Conservation (phyloP, 257 asterid genomes). For the Pogostemon cablin region DNA sequence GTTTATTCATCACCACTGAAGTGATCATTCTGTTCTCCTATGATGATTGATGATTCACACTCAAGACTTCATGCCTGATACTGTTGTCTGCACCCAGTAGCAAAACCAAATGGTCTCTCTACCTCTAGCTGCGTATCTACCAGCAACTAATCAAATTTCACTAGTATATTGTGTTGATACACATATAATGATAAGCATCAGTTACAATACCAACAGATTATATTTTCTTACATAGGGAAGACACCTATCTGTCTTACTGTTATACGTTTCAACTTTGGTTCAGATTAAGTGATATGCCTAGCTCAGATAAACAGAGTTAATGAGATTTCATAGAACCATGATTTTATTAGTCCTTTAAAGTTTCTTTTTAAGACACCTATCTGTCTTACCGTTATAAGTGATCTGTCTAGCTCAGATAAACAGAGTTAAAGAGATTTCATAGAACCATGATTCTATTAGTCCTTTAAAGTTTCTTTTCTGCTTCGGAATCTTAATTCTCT, state of each 20-base stretch:
- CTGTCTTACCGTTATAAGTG: neutral
- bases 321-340: constrained; percentile 1
- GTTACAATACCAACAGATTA: neutral
- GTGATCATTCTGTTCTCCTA: constrained; percentile 22
- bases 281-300: neutral
- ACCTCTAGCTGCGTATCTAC: constrained; percentile 15
- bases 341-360: neutral
- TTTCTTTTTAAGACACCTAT: neutral
- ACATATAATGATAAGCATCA: constrained; percentile 7
- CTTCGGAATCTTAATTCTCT: constrained; percentile 10
- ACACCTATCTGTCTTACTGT: neutral
- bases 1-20: constrained; percentile 4
- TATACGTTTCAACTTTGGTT: constrained; percentile 11
- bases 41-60: neutral
- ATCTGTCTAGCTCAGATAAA: neutral
- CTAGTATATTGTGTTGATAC: neutral
- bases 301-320: neutral
- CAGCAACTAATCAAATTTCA: neutral
- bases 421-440: neutral
- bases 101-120: neutral
- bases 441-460: constrained; percentile 9
- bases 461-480: neutral
- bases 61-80: constrained; percentile 11
- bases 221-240: neutral
- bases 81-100: constrained; percentile 19